phyloP scores from a whole-genome alignment of 257 asterid genomes.

The Nicotiana tomentosiformis region DNA sequence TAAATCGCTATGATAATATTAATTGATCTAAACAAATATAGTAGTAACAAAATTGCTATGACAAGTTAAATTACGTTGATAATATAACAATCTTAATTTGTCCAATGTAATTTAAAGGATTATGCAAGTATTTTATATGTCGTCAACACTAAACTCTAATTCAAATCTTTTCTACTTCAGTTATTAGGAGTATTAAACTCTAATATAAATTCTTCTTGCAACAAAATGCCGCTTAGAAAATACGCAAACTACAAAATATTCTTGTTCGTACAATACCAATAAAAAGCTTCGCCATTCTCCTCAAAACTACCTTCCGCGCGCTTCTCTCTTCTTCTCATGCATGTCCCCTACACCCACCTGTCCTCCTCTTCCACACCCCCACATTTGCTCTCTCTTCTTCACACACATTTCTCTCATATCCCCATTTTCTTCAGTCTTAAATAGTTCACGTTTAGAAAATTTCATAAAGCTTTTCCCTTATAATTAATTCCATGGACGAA shows the following conservation, averaged over 20 bases:
- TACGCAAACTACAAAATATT: background rate
- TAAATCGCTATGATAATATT: too few species aligned
- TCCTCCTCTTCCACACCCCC: background rate
- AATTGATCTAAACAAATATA: too few species aligned
- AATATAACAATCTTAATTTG: too few species aligned
- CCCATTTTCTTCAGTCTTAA: background rate
- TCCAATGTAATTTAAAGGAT: too few species aligned
- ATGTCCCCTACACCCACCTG: background rate
- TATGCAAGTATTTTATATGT: too few species aligned
- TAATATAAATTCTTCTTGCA: too few species aligned
- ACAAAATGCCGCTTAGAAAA: too few species aligned
- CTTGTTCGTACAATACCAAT: background rate
- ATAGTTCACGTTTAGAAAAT: background rate
- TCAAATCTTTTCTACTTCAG: too few species aligned
- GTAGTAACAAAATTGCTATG: too few species aligned
- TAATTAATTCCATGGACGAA: conserved; percentile 13
- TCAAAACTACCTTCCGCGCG: background rate
- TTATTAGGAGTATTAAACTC: too few species aligned
- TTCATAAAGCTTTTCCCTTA: background rate
- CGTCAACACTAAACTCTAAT: too few species aligned
- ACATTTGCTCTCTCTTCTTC: background rate
- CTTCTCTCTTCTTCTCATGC: background rate
- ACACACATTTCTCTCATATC: background rate
- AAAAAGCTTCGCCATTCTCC: background rate
- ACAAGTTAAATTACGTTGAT: too few species aligned